phyloP scores from a whole-genome alignment of 2,329 filamentous ascomycete genomes.

The Blastomyces emzantsi region DNA sequence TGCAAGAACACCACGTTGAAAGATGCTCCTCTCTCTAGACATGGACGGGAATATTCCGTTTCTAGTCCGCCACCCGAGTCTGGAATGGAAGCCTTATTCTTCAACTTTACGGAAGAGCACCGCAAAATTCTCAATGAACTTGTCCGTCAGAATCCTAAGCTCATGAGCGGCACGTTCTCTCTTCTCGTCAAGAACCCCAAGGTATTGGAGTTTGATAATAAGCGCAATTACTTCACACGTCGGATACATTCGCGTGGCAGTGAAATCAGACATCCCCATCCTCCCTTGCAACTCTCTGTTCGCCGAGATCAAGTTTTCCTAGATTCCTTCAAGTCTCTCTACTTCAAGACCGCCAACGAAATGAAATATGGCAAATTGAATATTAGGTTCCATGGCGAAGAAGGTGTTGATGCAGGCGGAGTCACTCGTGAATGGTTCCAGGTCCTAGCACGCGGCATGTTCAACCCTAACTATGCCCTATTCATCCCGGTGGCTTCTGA shows the following conservation, averaged over 20 bases:
- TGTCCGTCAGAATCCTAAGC: constrained; percentile 89
- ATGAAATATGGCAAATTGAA: constrained; percentile 99
- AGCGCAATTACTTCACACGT: constrained; percentile 96
- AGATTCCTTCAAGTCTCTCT: constrained; percentile 95
- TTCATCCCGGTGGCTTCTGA: constrained; percentile 97
- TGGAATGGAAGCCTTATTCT: constrained; percentile 84
- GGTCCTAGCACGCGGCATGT: constrained; percentile 94
- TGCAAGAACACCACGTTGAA: constrained; percentile 92
- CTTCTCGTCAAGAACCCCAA: constrained; percentile 97
- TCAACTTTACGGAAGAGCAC: constrained; percentile 94
- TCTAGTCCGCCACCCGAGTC: constrained; percentile 71
- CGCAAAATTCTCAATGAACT: constrained; percentile 97
- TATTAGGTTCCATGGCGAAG: constrained; percentile 93
- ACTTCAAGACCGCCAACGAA: constrained; percentile 92
- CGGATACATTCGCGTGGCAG: constrained; percentile 71
- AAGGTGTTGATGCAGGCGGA: constrained; percentile 94
- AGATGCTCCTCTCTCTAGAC: constrained; percentile 48
- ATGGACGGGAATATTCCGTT: constrained; percentile 58
- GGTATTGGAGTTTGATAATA: constrained; percentile 98
- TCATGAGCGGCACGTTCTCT: constrained; percentile 98
- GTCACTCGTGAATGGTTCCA: constrained; percentile 99
- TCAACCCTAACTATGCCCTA: constrained; percentile 93
- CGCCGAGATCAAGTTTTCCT: constrained; percentile 94
- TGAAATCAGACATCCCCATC: constrained; percentile 61
- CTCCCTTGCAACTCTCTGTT: constrained; percentile 76